These are phyloP conservation scores for Diaporthe caulivora DNA, from an alignment of 2,329 filamentous ascomycete genomes.

Conservation along the genomic window DNA sequence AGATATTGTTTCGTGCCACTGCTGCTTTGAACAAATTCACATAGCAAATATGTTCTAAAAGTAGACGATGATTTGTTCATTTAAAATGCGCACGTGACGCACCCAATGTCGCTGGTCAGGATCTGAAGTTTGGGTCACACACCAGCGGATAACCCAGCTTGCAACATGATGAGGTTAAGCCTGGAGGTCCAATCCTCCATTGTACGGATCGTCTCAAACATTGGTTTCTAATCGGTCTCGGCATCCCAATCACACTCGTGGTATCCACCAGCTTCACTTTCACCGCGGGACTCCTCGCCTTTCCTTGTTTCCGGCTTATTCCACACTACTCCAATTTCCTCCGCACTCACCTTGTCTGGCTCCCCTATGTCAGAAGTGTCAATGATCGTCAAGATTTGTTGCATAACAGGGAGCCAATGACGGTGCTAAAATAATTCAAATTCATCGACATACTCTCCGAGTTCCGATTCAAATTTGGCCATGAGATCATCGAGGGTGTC, in stretches of 20 bases:
- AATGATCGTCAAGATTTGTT: conserved; percentile 4
- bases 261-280: neutral
- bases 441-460: conserved; percentile 6
- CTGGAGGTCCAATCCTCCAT: neutral
- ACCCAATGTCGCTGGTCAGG: too few relatives aligned
- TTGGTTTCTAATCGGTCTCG: neutral
- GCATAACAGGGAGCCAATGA: neutral
- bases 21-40: too few relatives aligned
- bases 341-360: neutral
- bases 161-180: neutral
- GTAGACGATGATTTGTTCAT: too few relatives aligned
- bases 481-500: neutral
- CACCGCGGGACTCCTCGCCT: neutral
- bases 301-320: neutral
- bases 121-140: neutral
- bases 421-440: conserved; percentile 4
- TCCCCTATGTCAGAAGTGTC: neutral
- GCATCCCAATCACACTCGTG: conserved; percentile 7
- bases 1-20: too few relatives aligned
- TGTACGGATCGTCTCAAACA: neutral
- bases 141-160: neutral
- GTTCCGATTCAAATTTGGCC: neutral
- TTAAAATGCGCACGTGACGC: too few relatives aligned
- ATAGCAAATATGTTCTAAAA: too few relatives aligned
- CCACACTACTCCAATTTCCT: conserved; percentile 24